phyloP scores from a whole-genome alignment of 2,329 filamentous ascomycete genomes.

The Trichoderma endophyticum region DNA sequence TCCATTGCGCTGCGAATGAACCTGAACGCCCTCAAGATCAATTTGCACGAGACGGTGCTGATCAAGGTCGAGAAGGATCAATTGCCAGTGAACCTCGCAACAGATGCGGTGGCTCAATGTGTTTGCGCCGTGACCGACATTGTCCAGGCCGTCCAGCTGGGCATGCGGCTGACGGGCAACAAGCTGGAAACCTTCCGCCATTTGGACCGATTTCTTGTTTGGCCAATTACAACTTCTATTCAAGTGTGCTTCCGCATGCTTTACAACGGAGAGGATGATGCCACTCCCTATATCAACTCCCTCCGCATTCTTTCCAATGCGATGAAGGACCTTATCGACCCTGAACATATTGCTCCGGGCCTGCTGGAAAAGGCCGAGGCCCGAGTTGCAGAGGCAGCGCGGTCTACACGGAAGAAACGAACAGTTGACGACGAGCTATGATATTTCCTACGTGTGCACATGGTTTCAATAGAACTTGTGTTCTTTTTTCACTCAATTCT shows the following conservation, averaged over 20 bases:
- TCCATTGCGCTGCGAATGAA: conserved; percentile 5
- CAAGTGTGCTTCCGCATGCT: conserved; percentile 16
- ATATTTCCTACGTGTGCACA: background rate
- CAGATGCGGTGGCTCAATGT: background rate
- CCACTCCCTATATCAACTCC: background rate
- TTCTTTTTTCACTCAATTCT: background rate
- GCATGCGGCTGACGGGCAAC: background rate
- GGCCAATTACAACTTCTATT: conserved; percentile 14
- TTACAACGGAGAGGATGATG: background rate
- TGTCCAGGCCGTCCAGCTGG: background rate
- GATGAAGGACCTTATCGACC: background rate
- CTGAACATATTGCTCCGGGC: background rate
- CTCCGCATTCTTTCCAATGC: conserved; percentile 1
- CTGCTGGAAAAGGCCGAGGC: background rate
- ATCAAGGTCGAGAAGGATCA: conserved; percentile 2
- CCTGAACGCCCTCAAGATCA: background rate
- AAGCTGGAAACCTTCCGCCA: background rate
- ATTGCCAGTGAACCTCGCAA: background rate
- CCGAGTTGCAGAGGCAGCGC: background rate
- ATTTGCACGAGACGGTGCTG: conserved; percentile 13
- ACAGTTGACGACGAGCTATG: background rate
- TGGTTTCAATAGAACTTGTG: background rate
- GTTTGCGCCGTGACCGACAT: conserved; percentile 2
- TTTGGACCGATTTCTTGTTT: conserved; percentile 7
- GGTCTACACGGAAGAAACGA: background rate